These are phyloP conservation scores for Erodium texanum DNA, from an alignment of 441 rosid genomes.

Conservation along the genomic window DNA sequence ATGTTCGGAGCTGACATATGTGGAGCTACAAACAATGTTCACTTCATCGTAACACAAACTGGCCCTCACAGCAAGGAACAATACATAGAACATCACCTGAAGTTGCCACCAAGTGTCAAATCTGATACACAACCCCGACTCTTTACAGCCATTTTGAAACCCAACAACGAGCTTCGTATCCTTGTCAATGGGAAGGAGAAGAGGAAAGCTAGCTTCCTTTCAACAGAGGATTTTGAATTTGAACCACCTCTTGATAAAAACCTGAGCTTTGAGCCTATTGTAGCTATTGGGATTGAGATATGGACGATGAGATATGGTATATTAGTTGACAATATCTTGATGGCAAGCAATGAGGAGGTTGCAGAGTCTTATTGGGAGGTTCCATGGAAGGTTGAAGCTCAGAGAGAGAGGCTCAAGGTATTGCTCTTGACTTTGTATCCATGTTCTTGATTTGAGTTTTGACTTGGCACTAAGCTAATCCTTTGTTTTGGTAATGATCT, in stretches of 20 bases:
- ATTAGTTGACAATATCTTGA: neutral
- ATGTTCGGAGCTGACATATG: constrained; percentile 35
- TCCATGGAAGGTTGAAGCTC: constrained; percentile 26
- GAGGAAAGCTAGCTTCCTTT: neutral
- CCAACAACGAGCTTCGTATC: constrained; percentile 11
- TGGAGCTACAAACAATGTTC: constrained; percentile 25
- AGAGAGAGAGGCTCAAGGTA: constrained; percentile 7
- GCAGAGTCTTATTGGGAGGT: constrained; percentile 13
- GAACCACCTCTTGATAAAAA: neutral
- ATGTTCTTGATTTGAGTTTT: neutral
- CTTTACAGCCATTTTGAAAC: constrained; percentile 26
- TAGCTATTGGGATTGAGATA: neutral
- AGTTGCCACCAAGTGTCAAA: constrained; percentile 23
- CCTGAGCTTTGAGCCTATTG: neutral
- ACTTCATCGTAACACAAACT: constrained; percentile 15
- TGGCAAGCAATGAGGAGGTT: constrained; percentile 16
- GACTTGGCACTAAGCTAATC: neutral
- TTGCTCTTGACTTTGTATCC: constrained; percentile 1
- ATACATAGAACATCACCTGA: constrained; percentile 12
- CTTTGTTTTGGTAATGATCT: neutral
- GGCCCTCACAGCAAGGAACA: constrained; percentile 8
- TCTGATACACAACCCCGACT: constrained; percentile 22
- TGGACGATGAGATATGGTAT: neutral
- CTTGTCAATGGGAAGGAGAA: constrained; percentile 20
- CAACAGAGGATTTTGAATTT: neutral